phyloP scores from a whole-genome alignment of 768 basidiomycete species.

The Holtermannia corniformis region DNA sequence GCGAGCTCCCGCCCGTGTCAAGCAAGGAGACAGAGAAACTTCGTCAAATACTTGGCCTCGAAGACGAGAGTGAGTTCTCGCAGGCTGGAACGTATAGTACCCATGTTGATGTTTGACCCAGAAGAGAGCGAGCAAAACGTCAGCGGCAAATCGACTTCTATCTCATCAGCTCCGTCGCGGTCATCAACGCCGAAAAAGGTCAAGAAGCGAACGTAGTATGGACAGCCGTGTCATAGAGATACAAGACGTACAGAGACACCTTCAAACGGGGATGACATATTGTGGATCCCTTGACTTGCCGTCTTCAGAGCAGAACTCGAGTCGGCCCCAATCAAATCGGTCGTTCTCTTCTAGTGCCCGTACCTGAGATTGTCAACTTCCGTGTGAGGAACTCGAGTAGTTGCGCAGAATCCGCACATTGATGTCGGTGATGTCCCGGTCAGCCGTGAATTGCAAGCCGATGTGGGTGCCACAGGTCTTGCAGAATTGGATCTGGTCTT shows the following conservation, averaged over 20 bases:
- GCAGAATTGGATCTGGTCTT: not conserved
- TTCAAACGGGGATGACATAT: not conserved
- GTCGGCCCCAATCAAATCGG: not conserved
- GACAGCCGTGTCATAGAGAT: not conserved
- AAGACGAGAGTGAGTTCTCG: not conserved
- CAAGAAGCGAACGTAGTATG: not conserved
- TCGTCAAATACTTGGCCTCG: too few relatives aligned
- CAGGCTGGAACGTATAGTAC: too few relatives aligned
- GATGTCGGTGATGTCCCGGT: not conserved
- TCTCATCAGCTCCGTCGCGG: not conserved
- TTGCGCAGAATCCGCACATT: not conserved
- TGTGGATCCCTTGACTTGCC: not conserved
- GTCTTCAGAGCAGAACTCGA: not conserved
- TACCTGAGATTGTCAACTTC: too few relatives aligned
- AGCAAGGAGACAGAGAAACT: not conserved
- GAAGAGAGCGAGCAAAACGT: not conserved
- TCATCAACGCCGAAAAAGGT: not conserved
- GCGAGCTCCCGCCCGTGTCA: not conserved
- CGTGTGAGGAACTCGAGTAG: not conserved
- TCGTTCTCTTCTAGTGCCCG: not conserved
- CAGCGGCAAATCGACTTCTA: not conserved
- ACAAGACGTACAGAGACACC: not conserved
- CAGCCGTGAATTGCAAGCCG: not conserved
- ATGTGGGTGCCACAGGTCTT: not conserved
- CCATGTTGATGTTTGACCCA: too few relatives aligned